These are phyloP conservation scores for Teunomyces barrocoloradensis DNA, from an alignment of 805 yeast species.

Conservation along the genomic window DNA sequence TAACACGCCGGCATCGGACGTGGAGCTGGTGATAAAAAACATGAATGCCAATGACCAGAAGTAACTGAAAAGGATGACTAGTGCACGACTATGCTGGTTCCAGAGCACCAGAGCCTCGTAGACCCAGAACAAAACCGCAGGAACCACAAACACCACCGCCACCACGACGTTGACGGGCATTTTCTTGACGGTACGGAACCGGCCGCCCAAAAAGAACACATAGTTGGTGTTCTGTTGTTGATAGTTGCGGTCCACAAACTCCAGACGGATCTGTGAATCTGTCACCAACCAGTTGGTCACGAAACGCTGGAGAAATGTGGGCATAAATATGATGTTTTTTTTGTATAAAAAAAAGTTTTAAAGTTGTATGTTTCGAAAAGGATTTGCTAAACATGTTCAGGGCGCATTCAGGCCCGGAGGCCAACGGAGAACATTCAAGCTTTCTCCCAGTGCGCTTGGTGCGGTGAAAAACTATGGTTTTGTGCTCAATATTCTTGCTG, in stretches of 20 bases:
- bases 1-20: slow-evolving; percentile 67
- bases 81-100: slow-evolving; percentile 53
- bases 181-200: slow-evolving; percentile 45
- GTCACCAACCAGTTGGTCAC: slow-evolving; percentile 25
- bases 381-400: too few species aligned
- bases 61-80: slow-evolving; percentile 57
- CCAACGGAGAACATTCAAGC: slow-evolving; percentile 9
- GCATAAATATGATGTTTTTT: not conserved
- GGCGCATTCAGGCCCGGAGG: not conserved
- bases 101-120: slow-evolving; percentile 53
- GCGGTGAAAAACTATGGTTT: slow-evolving; percentile 28
- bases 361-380: not conserved
- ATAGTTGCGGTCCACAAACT: slow-evolving; percentile 33
- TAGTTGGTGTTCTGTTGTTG: slow-evolving; percentile 40
- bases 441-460: slow-evolving; percentile 17
- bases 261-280: slow-evolving; percentile 15
- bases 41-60: slow-evolving; percentile 50
- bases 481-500: slow-evolving; percentile 36
- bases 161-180: slow-evolving; percentile 38
- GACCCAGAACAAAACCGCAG: slow-evolving; percentile 52
- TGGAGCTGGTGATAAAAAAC: slow-evolving; percentile 53
- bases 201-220: slow-evolving; percentile 64
- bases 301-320: slow-evolving; percentile 9
- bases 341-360: too few species aligned
- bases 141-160: slow-evolving; percentile 33